These are phyloP conservation scores for Ceratocystis harringtonii DNA, from an alignment of 2,329 filamentous ascomycete genomes.

Conservation along the genomic window DNA sequence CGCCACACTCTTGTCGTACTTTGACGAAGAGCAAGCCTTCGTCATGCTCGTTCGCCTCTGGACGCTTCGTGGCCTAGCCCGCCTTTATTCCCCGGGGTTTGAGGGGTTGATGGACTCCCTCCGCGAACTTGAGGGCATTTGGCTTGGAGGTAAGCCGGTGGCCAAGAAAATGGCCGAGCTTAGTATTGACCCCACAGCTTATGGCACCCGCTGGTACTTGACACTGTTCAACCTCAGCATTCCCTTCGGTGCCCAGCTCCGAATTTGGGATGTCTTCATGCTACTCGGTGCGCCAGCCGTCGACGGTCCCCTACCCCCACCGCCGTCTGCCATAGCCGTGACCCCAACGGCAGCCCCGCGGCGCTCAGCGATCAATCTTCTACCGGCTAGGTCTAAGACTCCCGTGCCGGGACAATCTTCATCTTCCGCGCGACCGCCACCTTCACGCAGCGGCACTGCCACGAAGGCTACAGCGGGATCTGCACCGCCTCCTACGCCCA, in stretches of 20 bases:
- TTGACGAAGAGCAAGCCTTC: conserved; percentile 86
- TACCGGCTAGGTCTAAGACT: conserved; percentile 85
- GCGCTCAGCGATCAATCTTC: conserved; percentile 36
- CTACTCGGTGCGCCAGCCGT: conserved; percentile 61
- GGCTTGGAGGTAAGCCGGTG: conserved; percentile 68
- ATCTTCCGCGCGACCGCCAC: conserved; percentile 51
- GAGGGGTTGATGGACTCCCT: conserved; percentile 74
- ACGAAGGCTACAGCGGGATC: conserved; percentile 11
- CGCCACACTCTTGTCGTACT: conserved; percentile 88
- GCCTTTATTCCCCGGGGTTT: conserved; percentile 73
- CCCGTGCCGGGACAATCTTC: conserved; percentile 97
- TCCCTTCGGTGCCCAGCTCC: conserved; percentile 82
- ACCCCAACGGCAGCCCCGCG: background rate
- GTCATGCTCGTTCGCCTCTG: conserved; percentile 94
- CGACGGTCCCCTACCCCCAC: conserved; percentile 18
- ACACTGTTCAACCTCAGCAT: conserved; percentile 96
- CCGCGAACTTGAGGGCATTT: conserved; percentile 68
- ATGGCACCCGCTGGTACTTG: conserved; percentile 92
- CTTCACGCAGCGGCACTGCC: conserved; percentile 13
- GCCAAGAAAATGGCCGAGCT: conserved; percentile 62
- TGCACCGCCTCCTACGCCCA: conserved; percentile 14
- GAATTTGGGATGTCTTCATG: conserved; percentile 97
- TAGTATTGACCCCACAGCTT: conserved; percentile 73
- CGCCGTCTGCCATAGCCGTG: conserved; percentile 7
- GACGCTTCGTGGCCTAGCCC: conserved; percentile 72